Conservation (phyloP, 2,329 filamentous ascomycete species). For the Bimuria novae-zelandiae region DNA sequence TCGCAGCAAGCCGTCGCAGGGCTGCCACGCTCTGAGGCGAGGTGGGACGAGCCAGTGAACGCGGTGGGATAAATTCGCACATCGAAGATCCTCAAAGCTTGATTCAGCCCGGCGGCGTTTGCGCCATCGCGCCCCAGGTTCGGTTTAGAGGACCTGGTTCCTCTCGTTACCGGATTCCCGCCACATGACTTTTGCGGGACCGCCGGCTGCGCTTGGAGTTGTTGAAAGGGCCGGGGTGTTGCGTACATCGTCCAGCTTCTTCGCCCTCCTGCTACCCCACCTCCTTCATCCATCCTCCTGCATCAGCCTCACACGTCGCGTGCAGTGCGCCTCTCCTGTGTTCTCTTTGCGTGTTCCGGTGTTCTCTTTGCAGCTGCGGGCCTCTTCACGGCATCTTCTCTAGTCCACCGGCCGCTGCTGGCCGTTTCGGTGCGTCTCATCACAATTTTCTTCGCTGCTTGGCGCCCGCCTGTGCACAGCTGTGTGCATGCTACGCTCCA, state of each 20-base stretch:
- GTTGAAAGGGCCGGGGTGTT: conserved; percentile 28
- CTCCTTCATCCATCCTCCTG: conserved; percentile 6
- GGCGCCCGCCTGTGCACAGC: conserved; percentile 10
- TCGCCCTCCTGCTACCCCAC: conserved; percentile 7
- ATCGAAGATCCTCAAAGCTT: conserved; percentile 43
- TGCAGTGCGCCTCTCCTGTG: conserved; percentile 4
- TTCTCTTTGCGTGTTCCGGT: conserved; percentile 10
- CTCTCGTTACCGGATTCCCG: conserved; percentile 25
- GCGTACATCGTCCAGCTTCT: conserved; percentile 11
- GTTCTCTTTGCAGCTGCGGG: conserved; percentile 8
- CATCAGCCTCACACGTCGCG: conserved; percentile 6
- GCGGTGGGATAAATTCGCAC: conserved; percentile 20
- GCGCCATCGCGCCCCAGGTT: conserved; percentile 22
- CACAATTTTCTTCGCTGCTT: conserved; percentile 14
- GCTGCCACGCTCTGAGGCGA: conserved; percentile 23
- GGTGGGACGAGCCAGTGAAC: conserved; percentile 33
- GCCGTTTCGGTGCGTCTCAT: conserved; percentile 7
- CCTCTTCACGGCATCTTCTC: conserved; percentile 1
- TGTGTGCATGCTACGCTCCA: not conserved
- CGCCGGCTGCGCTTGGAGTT: conserved; percentile 26
- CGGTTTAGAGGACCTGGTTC: conserved; percentile 5
- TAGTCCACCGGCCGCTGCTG: not conserved
- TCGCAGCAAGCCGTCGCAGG: conserved; percentile 9
- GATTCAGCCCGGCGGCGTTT: conserved; percentile 29
- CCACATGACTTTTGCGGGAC: conserved; percentile 30